Base-by-base conservation (phyloP, 1,284 basidiomycete genomes). In the Fistulinella staudtii region DNA sequence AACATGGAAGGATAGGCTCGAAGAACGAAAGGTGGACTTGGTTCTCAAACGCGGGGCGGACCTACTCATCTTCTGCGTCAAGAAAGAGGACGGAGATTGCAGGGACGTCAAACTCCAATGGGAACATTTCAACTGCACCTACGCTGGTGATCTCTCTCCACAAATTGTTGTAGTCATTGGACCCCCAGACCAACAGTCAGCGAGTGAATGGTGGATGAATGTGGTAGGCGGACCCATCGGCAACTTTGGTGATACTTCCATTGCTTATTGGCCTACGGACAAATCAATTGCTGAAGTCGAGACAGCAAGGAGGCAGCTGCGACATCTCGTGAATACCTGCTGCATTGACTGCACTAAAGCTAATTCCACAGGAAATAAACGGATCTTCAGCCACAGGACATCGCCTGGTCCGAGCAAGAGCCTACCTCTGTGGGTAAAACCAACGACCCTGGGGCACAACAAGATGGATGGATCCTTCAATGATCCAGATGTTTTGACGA, bases 61-160 rank as follows among this genome's bases (percentile, higher is more conserved):
- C 27, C 29, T 60, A 6, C 60, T 62, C 23, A 28, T 58, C 13
- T 54, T 51, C 33, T 63, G 54, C 37, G 49, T 49, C 33, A 30
- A 45, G 20, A 55, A 53, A 40, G 36, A 36, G 13, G 18, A 3
- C 5, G 36, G 18, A n/a, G 29, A 30, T 5, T 6, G 24, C 11
- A 25, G 11, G 23, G 38, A 47, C 13, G 43, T 57, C 34, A 55
- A 27, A 44, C 29, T 13, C 6, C 46, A 63, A 50, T 60, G 56
- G 61, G 51, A 57, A 13, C 31, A 55, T 44, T 59, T 59, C 45
- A 47, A 57, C 17, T 6, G 41, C 34, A 50, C 46, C 17, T 63
- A 61, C 13, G 51, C 58, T 1, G 58, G 57, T 14, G 60, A 61
- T 6, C 49, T 59, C 33, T 55, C 57, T 3, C 61, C 57, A 21